Evolutionary conservation across 805 yeast genomes (phyloP).

Genomic region (Metschnikowia matae): DNA sequence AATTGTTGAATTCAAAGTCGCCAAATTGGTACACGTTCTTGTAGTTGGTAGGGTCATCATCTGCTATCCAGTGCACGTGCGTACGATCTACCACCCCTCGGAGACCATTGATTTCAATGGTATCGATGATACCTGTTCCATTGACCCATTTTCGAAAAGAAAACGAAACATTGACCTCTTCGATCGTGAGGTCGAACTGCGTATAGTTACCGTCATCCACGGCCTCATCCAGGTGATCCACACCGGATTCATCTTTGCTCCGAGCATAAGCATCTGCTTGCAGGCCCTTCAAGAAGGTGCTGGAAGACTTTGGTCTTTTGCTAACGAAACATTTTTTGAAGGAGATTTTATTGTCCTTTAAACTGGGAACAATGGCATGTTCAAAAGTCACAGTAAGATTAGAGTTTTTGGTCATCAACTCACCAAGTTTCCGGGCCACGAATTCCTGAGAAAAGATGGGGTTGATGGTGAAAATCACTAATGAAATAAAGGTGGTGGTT

Average conservation of each 20-base stretch:
- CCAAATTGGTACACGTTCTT: conserved; percentile 73
- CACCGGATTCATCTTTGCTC: conserved; percentile 25
- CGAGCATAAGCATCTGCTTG: conserved; percentile 67
- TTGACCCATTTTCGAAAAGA: conserved; percentile 84
- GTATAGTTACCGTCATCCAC: conserved; percentile 91
- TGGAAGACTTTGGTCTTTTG: conserved; percentile 63
- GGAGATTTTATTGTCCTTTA: conserved; percentile 83
- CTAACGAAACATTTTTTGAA: conserved; percentile 84
- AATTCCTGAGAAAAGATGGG: conserved; percentile 87
- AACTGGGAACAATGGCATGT: conserved; percentile 89
- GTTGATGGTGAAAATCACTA: conserved; percentile 70
- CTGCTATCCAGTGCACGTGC: conserved; percentile 76
- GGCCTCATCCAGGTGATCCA: conserved; percentile 23
- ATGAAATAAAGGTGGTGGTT: conserved; percentile 88
- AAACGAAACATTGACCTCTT: conserved; percentile 73
- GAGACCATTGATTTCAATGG: conserved; percentile 70
- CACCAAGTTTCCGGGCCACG: conserved; percentile 78
- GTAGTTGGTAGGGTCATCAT: conserved; percentile 80
- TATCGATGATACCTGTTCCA: conserved; percentile 83
- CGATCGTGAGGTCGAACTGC: conserved; percentile 88
- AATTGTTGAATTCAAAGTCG: conserved; percentile 86
- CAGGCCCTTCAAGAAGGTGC: conserved; percentile 62
- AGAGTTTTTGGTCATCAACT: conserved; percentile 76
- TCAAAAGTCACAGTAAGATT: conserved; percentile 84
- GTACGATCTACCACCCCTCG: conserved; percentile 93